Percentiles rank a stretch among this genome's conserved stretches.
These are phyloP conservation scores for Aegle marmelos DNA, from an alignment of 345 rosid genomes.

Conservation along the genomic window DNA sequence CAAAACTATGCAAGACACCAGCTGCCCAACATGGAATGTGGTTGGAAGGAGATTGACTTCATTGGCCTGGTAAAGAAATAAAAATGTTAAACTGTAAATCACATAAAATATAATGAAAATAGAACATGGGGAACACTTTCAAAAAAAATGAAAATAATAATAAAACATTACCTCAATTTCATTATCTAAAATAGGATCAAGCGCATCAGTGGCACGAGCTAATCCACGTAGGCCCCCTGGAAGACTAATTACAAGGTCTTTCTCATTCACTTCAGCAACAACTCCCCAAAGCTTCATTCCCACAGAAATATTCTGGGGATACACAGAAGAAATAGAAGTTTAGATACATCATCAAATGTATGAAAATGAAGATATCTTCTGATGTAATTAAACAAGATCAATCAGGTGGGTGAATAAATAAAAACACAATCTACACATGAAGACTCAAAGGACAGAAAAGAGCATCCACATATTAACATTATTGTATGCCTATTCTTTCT, in stretches of 20 bases:
- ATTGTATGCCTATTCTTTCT: too few relatives aligned
- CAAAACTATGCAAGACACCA: conserved; percentile 85
- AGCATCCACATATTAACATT: background rate
- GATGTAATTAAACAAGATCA: background rate
- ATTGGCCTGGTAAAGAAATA: conserved; percentile 42
- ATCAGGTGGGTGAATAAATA: background rate
- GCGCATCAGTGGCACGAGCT: conserved; percentile 72
- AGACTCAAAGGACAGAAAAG: background rate
- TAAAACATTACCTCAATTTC: conserved; percentile 48
- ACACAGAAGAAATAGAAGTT: conserved; percentile 14
- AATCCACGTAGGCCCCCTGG: conserved; percentile 95
- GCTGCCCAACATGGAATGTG: conserved; percentile 64
- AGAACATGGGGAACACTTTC: background rate
- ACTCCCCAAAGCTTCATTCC: conserved; percentile 99
- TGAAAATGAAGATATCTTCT: conserved; percentile 6
- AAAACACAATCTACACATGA: background rate
- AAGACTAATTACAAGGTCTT: conserved; percentile 83
- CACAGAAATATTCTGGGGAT: conserved; percentile 70
- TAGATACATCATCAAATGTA: conserved; percentile 4
- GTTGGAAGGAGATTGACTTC: conserved; percentile 51
- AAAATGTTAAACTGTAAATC: background rate
- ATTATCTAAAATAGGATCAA: conserved; percentile 57
- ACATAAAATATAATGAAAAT: background rate
- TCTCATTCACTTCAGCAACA: conserved; percentile 85
- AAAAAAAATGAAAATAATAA: background rate